A percentile compares a stretch with the other conserved stretches of the same genome.
Conservation (phyloP, 257 asterid genomes). For the Coffea eugenioides region DNA sequence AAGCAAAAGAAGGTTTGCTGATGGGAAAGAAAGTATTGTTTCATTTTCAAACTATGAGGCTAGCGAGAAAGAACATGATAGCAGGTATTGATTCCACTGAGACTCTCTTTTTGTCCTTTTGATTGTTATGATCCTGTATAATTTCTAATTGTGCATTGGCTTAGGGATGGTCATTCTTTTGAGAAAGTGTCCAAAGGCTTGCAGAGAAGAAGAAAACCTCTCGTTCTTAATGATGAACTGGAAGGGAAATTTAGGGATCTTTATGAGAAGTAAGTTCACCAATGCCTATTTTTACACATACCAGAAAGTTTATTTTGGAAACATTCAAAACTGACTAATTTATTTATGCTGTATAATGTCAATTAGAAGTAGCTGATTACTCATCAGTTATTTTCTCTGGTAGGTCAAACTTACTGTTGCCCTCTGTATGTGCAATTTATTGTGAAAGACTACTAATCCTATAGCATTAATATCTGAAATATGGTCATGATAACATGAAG, state of each 20-base stretch:
- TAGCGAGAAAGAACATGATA: slow-evolving; percentile 32
- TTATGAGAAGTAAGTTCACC: slow-evolving; percentile 56
- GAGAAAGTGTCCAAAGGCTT: slow-evolving; percentile 38
- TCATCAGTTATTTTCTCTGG: not conserved
- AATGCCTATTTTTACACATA: not conserved
- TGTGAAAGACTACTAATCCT: not conserved
- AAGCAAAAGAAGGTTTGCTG: slow-evolving; percentile 31
- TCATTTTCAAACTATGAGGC: slow-evolving; percentile 26
- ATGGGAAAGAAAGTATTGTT: slow-evolving; percentile 30
- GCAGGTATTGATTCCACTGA: slow-evolving; percentile 36
- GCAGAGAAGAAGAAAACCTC: slow-evolving; percentile 36
- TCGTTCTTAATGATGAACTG: slow-evolving; percentile 43
- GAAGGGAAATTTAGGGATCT: slow-evolving; percentile 55
- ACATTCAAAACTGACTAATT: not conserved
- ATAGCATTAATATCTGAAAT: not conserved
- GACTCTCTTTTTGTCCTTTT: slow-evolving; percentile 16
- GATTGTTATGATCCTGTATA: slow-evolving; percentile 18
- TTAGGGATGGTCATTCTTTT: slow-evolving; percentile 42
- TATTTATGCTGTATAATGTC: not conserved
- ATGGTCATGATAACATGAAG: not conserved
- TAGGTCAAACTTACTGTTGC: not conserved
- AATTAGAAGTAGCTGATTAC: not conserved
- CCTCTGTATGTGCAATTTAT: not conserved
- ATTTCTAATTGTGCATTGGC: slow-evolving; percentile 19
- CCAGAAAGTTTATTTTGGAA: not conserved